Evolutionary conservation across 345 rosid genomes (phyloP).

Genomic region (Microcos paniculata): DNA sequence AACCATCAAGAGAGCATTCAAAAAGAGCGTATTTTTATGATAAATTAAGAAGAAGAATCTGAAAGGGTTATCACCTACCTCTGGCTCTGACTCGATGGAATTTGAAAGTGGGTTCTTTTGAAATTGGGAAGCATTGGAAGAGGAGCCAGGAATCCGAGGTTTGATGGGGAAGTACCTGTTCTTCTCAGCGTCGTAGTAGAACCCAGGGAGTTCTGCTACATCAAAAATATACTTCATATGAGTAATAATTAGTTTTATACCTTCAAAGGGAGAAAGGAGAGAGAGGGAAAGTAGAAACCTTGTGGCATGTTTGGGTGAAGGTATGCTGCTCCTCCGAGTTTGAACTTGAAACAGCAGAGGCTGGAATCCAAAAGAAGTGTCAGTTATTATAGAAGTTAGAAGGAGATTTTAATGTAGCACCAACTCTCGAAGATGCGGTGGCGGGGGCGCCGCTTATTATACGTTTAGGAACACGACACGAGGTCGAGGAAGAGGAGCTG

Average conservation of each 20-base stretch:
- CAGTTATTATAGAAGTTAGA: not conserved
- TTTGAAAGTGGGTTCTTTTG: conserved; percentile 25
- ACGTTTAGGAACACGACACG: too few species aligned
- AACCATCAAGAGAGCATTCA: not conserved
- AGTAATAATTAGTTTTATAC: not conserved
- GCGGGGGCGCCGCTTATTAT: too few species aligned
- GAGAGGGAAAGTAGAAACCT: not conserved
- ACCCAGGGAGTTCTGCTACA: conserved; percentile 75
- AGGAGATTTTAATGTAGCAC: too few species aligned
- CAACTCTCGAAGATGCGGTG: too few species aligned
- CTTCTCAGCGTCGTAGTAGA: conserved; percentile 83
- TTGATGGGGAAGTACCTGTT: conserved; percentile 79
- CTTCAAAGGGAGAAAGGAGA: not conserved
- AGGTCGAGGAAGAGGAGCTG: too few species aligned
- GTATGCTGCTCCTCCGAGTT: too few species aligned
- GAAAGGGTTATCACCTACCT: not conserved
- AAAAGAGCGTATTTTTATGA: not conserved
- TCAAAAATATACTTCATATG: not conserved
- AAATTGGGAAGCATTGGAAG: conserved; percentile 18
- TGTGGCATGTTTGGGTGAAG: conserved; percentile 8
- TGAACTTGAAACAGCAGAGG: not conserved
- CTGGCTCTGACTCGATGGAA: conserved; percentile 40
- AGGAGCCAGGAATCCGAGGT: conserved; percentile 73
- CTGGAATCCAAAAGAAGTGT: not conserved
- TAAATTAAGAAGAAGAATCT: not conserved